phyloP scores from a whole-genome alignment of 768 basidiomycete species.

The Tricholoma terreum region DNA sequence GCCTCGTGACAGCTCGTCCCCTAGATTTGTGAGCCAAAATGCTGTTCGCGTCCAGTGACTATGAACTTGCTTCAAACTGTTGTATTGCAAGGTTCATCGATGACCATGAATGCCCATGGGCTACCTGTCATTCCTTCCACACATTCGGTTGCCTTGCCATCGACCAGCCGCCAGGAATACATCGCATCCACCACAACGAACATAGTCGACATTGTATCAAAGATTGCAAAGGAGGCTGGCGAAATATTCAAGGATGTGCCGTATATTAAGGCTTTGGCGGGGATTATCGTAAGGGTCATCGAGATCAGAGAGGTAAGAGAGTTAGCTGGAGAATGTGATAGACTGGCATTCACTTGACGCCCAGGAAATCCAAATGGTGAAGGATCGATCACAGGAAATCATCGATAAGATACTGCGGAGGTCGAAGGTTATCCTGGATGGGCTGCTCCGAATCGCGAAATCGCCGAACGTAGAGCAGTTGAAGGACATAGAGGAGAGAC shows the following conservation, averaged over 20 bases:
- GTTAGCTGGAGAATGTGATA: neutral
- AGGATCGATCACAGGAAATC: neutral
- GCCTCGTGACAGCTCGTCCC: too few species aligned
- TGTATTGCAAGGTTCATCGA: too few species aligned
- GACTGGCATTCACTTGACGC: neutral
- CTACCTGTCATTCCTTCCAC: too few species aligned
- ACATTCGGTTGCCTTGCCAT: too few species aligned
- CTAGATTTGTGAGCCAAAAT: too few species aligned
- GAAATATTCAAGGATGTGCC: neutral
- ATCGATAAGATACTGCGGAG: neutral
- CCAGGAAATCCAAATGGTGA: neutral
- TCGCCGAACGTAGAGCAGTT: neutral
- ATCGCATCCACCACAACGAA: neutral
- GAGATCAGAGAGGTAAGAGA: neutral
- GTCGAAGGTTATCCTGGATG: neutral
- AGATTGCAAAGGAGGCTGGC: neutral
- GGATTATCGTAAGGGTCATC: neutral
- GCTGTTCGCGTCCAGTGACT: too few species aligned
- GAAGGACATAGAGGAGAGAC: neutral
- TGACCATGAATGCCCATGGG: too few species aligned
- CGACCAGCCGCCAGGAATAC: neutral
- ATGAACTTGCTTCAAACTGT: too few species aligned
- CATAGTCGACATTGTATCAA: neutral
- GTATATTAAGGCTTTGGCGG: neutral
- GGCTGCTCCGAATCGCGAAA: neutral